Evolutionary conservation across 2,329 filamentous ascomycete genomes (phyloP), one percentile per base, ranked within the genome.

Genomic region (Paecilomyces variotii): DNA sequence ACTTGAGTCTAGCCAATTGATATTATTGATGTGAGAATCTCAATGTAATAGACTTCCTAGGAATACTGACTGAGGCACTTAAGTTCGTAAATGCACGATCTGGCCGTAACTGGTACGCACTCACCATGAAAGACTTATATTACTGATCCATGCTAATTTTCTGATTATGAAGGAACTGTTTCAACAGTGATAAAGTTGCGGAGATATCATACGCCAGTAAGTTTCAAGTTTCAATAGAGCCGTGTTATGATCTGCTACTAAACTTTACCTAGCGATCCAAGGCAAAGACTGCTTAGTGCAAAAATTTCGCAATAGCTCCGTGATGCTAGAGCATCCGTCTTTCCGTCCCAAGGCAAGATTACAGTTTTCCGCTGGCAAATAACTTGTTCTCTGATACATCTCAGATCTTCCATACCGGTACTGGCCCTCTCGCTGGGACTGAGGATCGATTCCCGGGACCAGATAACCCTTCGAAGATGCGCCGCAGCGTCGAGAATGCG

Each of bases 271-370:
- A 91, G 89, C 92, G 11, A 93, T 96, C 60, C 94, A 99, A 78
- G 94, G 94, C 53, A 88, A 88, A 62, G 91, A 96, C 69, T 93
- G 90, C 63, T 81, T 97, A 0, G 85, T 97, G 5, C 89, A 95
- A 72, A 97, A 97, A 71, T 99, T 99, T 70, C 87, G 94, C 35
- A 99, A 99, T 77, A 96, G 91, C 45, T 93, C 91, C 0, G 91
- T 99, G 30, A 97, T 97, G 91, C 80, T 93, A 0, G 92, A 97
- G 74, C 84, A 86, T 10, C 80, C 85, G 0, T 86, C 88, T 56
- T 96, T 91, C 67, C 87, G 91, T 0, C 94, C 94, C 0, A 95
- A 95, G 81, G 88, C 91, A 72, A 50, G 10, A 12, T 10, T 9
- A 3, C 4, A 12, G 27, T 52, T 52, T 5, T 4, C 10, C 11